A percentile compares a stretch with the other conserved stretches of the same genome.
Evolutionary conservation across 306 rosid genomes (phyloP).

Genomic region (Aeschynomene evenia): DNA sequence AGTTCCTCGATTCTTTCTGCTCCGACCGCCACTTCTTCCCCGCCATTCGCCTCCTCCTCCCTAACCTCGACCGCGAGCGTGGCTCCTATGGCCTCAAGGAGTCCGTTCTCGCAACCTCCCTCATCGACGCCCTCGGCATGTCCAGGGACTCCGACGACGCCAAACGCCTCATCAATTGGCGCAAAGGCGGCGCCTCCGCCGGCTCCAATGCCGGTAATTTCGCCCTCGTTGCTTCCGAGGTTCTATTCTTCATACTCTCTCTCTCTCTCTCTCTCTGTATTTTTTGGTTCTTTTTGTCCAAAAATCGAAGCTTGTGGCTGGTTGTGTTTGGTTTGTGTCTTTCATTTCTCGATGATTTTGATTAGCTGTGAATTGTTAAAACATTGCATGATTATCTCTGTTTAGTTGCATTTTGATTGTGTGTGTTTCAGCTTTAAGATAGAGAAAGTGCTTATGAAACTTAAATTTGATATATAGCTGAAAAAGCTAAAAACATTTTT

Average conservation of each 20-base stretch:
- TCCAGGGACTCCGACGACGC: slow-evolving; percentile 84
- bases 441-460: too few relatives aligned
- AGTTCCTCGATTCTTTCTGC: slow-evolving; percentile 80
- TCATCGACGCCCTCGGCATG: slow-evolving; percentile 82
- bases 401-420: too few relatives aligned
- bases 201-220: slow-evolving; percentile 81
- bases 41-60: slow-evolving; percentile 78
- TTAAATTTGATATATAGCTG: too few relatives aligned
- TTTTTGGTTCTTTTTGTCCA: neutral
- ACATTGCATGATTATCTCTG: too few relatives aligned
- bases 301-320: neutral
- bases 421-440: too few relatives aligned
- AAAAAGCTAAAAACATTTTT: too few relatives aligned
- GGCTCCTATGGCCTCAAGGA: slow-evolving; percentile 89
- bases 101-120: slow-evolving; percentile 79
- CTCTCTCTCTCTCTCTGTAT: neutral
- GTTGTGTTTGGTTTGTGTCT: neutral
- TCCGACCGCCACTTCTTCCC: slow-evolving; percentile 51
- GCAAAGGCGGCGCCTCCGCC: slow-evolving; percentile 74
- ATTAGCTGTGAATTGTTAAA: too few relatives aligned
- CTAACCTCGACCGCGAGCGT: slow-evolving; percentile 83
- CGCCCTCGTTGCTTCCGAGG: slow-evolving; percentile 86
- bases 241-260: neutral
- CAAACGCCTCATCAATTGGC: slow-evolving; percentile 83
- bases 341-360: too few relatives aligned